phyloP scores from a whole-genome alignment of 768 basidiomycete species.

The Rhodotorula babjevae region DNA sequence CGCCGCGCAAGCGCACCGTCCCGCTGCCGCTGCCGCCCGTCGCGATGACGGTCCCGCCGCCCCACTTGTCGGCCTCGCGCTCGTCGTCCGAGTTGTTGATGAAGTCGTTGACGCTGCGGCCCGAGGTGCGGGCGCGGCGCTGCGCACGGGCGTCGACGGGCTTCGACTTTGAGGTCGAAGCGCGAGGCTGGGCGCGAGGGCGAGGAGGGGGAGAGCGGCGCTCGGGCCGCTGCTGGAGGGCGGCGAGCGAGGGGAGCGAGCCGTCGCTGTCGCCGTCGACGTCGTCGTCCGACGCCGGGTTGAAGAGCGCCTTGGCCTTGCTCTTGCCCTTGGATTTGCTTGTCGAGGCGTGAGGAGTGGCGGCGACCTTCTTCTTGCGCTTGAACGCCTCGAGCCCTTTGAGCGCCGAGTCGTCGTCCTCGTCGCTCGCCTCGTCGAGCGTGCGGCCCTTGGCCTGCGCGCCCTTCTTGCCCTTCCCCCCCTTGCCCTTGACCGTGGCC shows the following conservation, averaged over 20 bases:
- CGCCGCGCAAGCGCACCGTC: background rate
- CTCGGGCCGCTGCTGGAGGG: background rate
- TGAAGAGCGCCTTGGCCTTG: background rate
- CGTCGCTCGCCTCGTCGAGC: background rate
- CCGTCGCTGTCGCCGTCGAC: background rate
- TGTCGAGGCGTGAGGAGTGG: too few relatives aligned
- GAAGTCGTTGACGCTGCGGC: background rate
- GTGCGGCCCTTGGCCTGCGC: too few relatives aligned
- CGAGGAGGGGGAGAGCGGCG: background rate
- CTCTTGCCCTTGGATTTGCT: background rate
- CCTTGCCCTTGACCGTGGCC: background rate
- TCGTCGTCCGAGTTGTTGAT: conserved; percentile 9
- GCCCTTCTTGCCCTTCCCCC: background rate
- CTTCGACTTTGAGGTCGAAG: background rate
- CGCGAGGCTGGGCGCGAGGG: background rate
- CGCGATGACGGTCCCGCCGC: background rate
- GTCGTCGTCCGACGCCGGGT: background rate
- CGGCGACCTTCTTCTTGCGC: too few relatives aligned
- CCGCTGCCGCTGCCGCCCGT: background rate
- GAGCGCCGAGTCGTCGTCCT: background rate
- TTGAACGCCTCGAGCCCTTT: too few relatives aligned
- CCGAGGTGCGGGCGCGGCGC: conserved; percentile 1
- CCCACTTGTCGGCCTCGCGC: background rate
- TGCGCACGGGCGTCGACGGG: background rate
- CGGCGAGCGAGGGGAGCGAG: background rate